Conservation (phyloP, 2,329 filamentous ascomycete species). For the Amauroascus niger region DNA sequence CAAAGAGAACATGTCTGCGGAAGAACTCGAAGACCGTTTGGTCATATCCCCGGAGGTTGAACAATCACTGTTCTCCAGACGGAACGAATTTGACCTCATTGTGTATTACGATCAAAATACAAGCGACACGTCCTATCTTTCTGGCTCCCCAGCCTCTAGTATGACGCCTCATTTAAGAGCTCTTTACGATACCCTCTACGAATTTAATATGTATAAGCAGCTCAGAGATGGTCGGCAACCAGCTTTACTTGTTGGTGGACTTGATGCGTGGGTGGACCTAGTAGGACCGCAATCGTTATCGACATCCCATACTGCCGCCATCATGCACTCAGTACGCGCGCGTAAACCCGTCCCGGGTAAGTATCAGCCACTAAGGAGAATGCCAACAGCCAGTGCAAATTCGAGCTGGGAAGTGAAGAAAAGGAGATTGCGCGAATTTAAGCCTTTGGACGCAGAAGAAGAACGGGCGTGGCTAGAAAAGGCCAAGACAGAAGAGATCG, state of each 20-base stretch:
- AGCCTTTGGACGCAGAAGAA: slow-evolving; percentile 70
- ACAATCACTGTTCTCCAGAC: slow-evolving; percentile 60
- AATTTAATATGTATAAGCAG: slow-evolving; percentile 72
- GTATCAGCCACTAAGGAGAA: slow-evolving; percentile 43
- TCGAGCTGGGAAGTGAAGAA: slow-evolving; percentile 48
- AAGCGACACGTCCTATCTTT: slow-evolving; percentile 48
- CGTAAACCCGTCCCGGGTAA: slow-evolving; percentile 27
- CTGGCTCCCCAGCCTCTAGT: slow-evolving; percentile 38
- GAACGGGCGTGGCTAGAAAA: slow-evolving; percentile 70
- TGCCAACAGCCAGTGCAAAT: slow-evolving; percentile 43
- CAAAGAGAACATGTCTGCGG: slow-evolving; percentile 56
- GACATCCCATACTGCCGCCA: slow-evolving; percentile 46
- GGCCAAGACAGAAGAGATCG: slow-evolving; percentile 56
- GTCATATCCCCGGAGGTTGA: slow-evolving; percentile 49
- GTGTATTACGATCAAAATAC: slow-evolving; percentile 78
- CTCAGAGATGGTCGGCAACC: slow-evolving; percentile 56
- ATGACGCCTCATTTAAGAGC: slow-evolving; percentile 53
- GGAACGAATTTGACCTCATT: slow-evolving; percentile 70
- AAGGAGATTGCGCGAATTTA: slow-evolving; percentile 50
- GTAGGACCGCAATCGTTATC: slow-evolving; percentile 59
- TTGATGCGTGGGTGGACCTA: slow-evolving; percentile 80
- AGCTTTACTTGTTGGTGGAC: slow-evolving; percentile 68
- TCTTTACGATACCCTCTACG: slow-evolving; percentile 67
- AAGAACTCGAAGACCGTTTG: slow-evolving; percentile 47
- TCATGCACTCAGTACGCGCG: slow-evolving; percentile 38